These are phyloP conservation scores for Diospyros kaki DNA, from an alignment of 148 eudicot species.

Conservation along the genomic window DNA sequence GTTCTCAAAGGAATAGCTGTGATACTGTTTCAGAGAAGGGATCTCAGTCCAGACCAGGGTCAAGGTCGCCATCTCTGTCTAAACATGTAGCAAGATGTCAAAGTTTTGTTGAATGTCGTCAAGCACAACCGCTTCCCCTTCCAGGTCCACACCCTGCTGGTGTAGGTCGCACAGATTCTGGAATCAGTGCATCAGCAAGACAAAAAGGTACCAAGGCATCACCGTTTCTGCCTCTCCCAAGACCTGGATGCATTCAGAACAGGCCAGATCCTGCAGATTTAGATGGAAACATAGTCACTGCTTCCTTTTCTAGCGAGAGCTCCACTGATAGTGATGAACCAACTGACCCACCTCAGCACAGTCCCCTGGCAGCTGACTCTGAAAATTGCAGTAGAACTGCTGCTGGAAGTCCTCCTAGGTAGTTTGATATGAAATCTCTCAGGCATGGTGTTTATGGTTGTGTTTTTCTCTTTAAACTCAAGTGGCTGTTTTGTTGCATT, in stretches of 20 bases:
- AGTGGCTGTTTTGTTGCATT: neutral
- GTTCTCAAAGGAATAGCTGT: constrained; percentile 57
- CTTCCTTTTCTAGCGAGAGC: constrained; percentile 77
- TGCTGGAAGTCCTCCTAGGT: constrained; percentile 83
- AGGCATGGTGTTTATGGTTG: neutral
- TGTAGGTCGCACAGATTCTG: constrained; percentile 72
- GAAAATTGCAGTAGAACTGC: constrained; percentile 63
- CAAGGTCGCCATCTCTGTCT: constrained; percentile 82
- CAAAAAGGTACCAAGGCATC: constrained; percentile 60
- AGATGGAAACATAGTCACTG: constrained; percentile 57
- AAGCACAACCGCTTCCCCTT: constrained; percentile 81
- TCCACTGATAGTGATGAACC: constrained; percentile 84
- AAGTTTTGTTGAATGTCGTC: constrained; percentile 80
- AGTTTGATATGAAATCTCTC: constrained; percentile 11
- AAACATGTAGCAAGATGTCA: constrained; percentile 86
- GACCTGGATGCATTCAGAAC: constrained; percentile 68
- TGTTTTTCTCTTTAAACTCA: neutral
- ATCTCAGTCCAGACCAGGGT: constrained; percentile 56
- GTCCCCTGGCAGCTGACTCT: constrained; percentile 69
- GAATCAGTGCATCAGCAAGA: constrained; percentile 54
- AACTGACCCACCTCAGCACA: constrained; percentile 59
- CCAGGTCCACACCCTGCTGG: constrained; percentile 53
- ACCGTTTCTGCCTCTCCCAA: constrained; percentile 69
- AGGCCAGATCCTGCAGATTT: constrained; percentile 64
- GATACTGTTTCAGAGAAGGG: constrained; percentile 73